Conservation (phyloP, 2,329 filamentous ascomycete genomes). For the Sodiomyces alkalinus region DNA sequence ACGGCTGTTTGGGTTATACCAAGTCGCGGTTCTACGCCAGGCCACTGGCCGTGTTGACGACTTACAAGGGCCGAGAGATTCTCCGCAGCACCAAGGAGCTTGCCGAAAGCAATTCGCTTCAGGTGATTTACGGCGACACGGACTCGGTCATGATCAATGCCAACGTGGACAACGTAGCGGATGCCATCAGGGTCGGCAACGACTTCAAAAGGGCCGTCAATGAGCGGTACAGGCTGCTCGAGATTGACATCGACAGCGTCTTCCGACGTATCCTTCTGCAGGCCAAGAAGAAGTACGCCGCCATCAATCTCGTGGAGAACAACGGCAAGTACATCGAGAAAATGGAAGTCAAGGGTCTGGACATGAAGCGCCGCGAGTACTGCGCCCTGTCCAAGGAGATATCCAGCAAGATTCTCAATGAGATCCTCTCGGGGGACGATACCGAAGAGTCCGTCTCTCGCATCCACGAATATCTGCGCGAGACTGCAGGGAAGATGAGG, state of each 20-base stretch:
- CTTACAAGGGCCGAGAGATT: slow-evolving; percentile 95
- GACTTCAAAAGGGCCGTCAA: slow-evolving; percentile 96
- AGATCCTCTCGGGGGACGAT: slow-evolving; percentile 88
- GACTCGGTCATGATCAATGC: slow-evolving; percentile 99
- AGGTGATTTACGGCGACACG: slow-evolving; percentile 97
- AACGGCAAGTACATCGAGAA: slow-evolving; percentile 86
- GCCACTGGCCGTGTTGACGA: slow-evolving; percentile 87
- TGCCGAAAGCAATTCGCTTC: slow-evolving; percentile 76
- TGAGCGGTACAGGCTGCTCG: slow-evolving; percentile 77
- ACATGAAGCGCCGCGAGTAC: slow-evolving; percentile 96
- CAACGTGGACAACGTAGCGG: slow-evolving; percentile 83
- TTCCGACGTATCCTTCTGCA: slow-evolving; percentile 88
- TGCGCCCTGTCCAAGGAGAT: slow-evolving; percentile 92
- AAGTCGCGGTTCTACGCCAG: slow-evolving; percentile 96
- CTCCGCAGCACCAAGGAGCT: slow-evolving; percentile 89
- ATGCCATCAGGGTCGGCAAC: slow-evolving; percentile 79
- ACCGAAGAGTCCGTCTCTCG: slow-evolving; percentile 74
- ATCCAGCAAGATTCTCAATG: slow-evolving; percentile 77
- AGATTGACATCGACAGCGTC: slow-evolving; percentile 97
- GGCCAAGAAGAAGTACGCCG: slow-evolving; percentile 98
- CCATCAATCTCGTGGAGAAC: slow-evolving; percentile 80
- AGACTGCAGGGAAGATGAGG: slow-evolving; percentile 77
- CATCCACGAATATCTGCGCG: slow-evolving; percentile 84
- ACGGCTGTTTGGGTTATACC: slow-evolving; percentile 92
- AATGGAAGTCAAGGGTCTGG: slow-evolving; percentile 94